These are phyloP conservation scores for Gossypium schwendimanii DNA, from an alignment of 441 rosid species.

Conservation along the genomic window DNA sequence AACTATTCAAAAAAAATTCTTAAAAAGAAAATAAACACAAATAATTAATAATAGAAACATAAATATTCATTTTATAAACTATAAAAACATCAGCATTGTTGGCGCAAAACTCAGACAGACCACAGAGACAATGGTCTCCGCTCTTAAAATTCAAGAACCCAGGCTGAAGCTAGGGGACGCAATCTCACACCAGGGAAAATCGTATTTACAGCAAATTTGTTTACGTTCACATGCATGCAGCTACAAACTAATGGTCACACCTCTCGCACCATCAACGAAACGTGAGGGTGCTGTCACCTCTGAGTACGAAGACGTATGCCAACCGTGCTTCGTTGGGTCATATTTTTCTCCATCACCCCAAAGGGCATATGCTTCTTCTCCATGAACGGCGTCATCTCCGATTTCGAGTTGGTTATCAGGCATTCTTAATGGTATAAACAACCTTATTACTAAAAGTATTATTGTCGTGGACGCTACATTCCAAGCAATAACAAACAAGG, in stretches of 20 bases:
- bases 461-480: conserved; percentile 50
- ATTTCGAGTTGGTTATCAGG: conserved; percentile 63
- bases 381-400: conserved; percentile 87
- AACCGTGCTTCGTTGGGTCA: conserved; percentile 53
- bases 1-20: no score
- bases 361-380: conserved; percentile 87
- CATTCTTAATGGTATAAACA: conserved; percentile 69
- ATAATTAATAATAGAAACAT: no score
- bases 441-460: conserved; percentile 44
- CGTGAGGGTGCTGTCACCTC: conserved; percentile 41
- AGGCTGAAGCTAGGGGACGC: neutral
- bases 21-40: no score
- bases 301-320: conserved; percentile 21
- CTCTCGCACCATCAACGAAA: conserved; percentile 58
- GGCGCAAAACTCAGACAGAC: no score
- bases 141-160: neutral
- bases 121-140: no score
- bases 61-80: no score
- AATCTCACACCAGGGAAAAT: neutral
- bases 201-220: neutral
- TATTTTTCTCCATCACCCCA: conserved; percentile 90
- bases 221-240: neutral
- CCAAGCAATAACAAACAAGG: conserved; percentile 58
- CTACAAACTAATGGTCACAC: conserved; percentile 59
- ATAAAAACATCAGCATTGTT: no score